Evolutionary conservation across 331 rosid genomes (phyloP).

Genomic region (Rosa hybrid): DNA sequence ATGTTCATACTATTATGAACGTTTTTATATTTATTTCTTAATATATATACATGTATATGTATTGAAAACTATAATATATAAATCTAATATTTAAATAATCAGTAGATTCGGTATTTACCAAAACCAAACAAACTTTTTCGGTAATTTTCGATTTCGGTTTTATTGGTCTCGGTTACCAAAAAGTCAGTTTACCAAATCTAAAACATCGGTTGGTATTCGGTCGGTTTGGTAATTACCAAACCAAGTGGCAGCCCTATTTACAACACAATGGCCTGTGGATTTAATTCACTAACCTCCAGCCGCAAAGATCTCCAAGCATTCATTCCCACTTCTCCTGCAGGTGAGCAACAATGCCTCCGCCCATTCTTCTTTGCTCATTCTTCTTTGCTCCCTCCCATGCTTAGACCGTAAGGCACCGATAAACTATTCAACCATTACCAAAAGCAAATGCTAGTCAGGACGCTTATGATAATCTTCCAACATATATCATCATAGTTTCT

Average conservation of each 20-base stretch:
- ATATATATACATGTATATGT: no score
- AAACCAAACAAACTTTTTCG: no score
- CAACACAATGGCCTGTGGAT: constrained; percentile 75
- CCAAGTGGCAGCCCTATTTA: constrained; percentile 23
- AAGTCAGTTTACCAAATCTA: no score
- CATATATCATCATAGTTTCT: not conserved
- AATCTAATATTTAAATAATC: no score
- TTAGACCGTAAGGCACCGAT: constrained; percentile 75
- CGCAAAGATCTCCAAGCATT: constrained; percentile 63
- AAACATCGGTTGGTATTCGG: no score
- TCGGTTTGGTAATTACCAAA: no score
- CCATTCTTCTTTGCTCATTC: constrained; percentile 70
- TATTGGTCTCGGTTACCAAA: no score
- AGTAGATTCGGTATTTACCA: no score
- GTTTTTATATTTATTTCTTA: no score
- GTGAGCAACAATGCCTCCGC: constrained; percentile 55
- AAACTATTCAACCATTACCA: constrained; percentile 48
- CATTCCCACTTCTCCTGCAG: constrained; percentile 66
- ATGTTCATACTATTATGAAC: no score
- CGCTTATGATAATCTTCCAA: not conserved
- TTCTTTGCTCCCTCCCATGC: constrained; percentile 73
- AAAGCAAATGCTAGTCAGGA: not conserved
- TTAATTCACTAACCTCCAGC: constrained; percentile 68
- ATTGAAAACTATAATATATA: no score
- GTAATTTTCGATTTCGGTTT: no score